Conservation (phyloP, 1,284 basidiomycete genomes). For the Thecaphora frezii region DNA sequence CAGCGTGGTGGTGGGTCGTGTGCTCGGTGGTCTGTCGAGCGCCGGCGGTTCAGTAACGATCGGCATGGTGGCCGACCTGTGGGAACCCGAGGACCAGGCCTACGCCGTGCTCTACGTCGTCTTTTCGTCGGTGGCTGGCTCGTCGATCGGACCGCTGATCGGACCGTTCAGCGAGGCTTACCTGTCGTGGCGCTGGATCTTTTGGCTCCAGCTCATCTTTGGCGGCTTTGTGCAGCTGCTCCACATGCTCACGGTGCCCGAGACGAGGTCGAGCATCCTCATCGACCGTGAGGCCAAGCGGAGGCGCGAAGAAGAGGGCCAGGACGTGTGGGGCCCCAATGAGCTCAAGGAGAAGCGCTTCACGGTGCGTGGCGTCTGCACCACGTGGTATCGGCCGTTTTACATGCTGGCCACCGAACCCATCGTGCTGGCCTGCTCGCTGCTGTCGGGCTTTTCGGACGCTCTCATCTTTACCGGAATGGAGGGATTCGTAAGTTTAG, state of each 20-base stretch:
- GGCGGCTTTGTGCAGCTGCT: conserved; percentile 44
- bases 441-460: conserved; percentile 61
- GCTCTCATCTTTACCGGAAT: conserved; percentile 62
- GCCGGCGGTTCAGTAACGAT: conserved; percentile 61
- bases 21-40: conserved; percentile 47
- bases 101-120: conserved; percentile 58
- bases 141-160: conserved; percentile 23
- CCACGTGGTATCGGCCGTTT: conserved; percentile 59
- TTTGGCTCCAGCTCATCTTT: conserved; percentile 54
- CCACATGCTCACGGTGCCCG: conserved; percentile 52
- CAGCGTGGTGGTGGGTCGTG: conserved; percentile 51
- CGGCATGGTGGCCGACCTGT: conserved; percentile 47
- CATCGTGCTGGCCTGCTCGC: conserved; percentile 61
- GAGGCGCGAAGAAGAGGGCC: conserved; percentile 15
- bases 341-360: conserved; percentile 59
- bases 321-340: conserved; percentile 57
- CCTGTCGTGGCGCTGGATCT: conserved; percentile 57
- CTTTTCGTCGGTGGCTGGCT: conserved; percentile 35
- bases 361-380: conserved; percentile 56
- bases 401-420: conserved; percentile 60
- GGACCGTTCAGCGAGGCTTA: conserved; percentile 51
- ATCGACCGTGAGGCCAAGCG: conserved; percentile 52
- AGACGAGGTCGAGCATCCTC: conserved; percentile 56
- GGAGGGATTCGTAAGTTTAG: conserved; percentile 57
- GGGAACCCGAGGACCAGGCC: conserved; percentile 51